A percentile compares a stretch with the other conserved stretches of the same genome.
These are phyloP conservation scores for Scolecobasidium constrictum DNA, from an alignment of 2,329 filamentous ascomycete species.

Conservation along the genomic window DNA sequence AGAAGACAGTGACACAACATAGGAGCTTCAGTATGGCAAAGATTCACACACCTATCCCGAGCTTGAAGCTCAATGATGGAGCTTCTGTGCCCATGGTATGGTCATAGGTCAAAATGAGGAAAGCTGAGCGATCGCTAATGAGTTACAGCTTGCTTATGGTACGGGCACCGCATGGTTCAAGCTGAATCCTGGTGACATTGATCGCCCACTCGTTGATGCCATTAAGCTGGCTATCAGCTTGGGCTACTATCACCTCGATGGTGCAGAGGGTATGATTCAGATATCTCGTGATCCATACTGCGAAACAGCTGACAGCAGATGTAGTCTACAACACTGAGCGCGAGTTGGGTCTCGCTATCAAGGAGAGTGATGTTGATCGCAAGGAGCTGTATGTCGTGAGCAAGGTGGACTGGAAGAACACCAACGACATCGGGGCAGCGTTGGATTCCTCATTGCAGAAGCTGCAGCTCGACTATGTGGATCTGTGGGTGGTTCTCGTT, in stretches of 20 bases:
- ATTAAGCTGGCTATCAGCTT: conserved; percentile 53
- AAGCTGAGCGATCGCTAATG: not conserved
- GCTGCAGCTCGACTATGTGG: conserved; percentile 49
- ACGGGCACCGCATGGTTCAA: conserved; percentile 61
- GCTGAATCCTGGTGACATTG: conserved; percentile 31
- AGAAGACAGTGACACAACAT: too few species aligned
- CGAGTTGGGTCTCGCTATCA: conserved; percentile 38
- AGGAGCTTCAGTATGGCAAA: too few species aligned
- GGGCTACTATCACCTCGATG: conserved; percentile 65
- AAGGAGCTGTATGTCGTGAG: conserved; percentile 42
- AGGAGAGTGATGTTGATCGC: conserved; percentile 30
- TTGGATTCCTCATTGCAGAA: conserved; percentile 48
- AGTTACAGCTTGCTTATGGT: conserved; percentile 56
- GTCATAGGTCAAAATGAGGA: conserved; percentile 5
- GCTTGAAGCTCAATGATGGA: conserved; percentile 62
- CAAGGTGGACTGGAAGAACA: conserved; percentile 44
- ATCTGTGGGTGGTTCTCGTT: conserved; percentile 42
- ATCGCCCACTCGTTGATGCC: conserved; percentile 45
- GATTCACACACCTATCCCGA: conserved; percentile 39
- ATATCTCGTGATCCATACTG: not conserved
- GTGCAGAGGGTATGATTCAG: conserved; percentile 50
- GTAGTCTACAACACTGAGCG: conserved; percentile 40
- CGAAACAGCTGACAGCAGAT: not conserved
- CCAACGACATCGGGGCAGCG: conserved; percentile 44
- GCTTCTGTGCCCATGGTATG: conserved; percentile 58